A percentile compares a stretch with the other conserved stretches of the same genome.
These are phyloP conservation scores for Amaranthus hypochondriacus DNA, from an alignment of 148 eudicot genomes.

Conservation along the genomic window DNA sequence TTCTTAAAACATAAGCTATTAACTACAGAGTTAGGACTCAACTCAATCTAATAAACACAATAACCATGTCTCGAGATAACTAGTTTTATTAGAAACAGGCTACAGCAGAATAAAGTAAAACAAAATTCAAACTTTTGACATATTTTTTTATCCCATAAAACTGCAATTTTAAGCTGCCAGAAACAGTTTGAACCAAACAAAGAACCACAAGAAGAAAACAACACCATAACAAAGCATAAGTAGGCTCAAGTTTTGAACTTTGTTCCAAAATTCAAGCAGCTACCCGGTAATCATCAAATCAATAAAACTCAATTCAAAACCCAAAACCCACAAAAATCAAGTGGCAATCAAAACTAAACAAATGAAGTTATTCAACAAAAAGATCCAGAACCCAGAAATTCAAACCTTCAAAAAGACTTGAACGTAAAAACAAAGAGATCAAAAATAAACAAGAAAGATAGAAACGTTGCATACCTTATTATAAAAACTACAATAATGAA, in stretches of 20 bases:
- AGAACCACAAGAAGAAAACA: background rate
- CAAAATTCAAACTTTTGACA: background rate
- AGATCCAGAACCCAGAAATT: conserved; percentile 23
- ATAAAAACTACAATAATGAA: conserved; percentile 12
- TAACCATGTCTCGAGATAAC: conserved; percentile 12
- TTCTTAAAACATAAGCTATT: background rate
- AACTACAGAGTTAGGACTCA: conserved; percentile 9
- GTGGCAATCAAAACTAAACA: background rate
- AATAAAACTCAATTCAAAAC: background rate
- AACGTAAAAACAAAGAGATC: conserved; percentile 7
- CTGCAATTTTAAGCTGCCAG: background rate
- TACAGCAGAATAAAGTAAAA: background rate
- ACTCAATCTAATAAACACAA: conserved; percentile 11
- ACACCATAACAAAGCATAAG: background rate
- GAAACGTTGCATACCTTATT: conserved; percentile 20
- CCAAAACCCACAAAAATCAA: background rate
- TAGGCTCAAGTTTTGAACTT: background rate
- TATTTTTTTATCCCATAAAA: background rate
- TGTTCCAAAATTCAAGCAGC: conserved; percentile 4
- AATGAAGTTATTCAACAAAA: conserved; percentile 2
- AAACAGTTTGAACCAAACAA: background rate
- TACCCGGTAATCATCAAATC: background rate
- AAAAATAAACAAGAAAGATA: conserved; percentile 14
- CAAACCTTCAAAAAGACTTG: conserved; percentile 20
- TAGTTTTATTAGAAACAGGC: conserved; percentile 7